phyloP scores from a whole-genome alignment of 2,329 filamentous ascomycete genomes.

The Diaporthe humulicola region DNA sequence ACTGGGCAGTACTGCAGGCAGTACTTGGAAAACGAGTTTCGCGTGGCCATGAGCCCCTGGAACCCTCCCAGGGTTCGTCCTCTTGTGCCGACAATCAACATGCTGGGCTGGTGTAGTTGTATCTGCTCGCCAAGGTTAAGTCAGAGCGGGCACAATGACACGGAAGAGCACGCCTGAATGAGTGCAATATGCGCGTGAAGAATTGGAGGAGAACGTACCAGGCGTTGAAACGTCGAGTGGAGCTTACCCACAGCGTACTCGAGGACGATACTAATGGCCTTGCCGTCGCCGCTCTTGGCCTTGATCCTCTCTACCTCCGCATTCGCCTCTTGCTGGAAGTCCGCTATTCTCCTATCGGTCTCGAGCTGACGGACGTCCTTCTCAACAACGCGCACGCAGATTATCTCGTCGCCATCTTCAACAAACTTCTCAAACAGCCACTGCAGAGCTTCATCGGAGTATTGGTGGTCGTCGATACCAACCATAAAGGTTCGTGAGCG shows the following conservation, averaged over 20 bases:
- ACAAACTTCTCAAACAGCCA: conserved; percentile 94
- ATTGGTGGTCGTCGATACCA: conserved; percentile 90
- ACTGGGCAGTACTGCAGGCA: conserved; percentile 94
- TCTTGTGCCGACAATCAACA: conserved; percentile 90
- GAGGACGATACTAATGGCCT: conserved; percentile 86
- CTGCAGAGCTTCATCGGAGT: conserved; percentile 91
- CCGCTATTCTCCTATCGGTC: conserved; percentile 59
- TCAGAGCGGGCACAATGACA: background rate
- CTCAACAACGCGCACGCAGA: conserved; percentile 90
- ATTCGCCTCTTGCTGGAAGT: conserved; percentile 83
- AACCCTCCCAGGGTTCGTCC: conserved; percentile 88
- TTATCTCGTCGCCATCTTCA: conserved; percentile 92
- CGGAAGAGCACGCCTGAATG: background rate
- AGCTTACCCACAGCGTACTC: conserved; percentile 93
- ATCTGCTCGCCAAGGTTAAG: conserved; percentile 68
- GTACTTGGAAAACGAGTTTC: conserved; percentile 92
- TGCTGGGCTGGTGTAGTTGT: conserved; percentile 89
- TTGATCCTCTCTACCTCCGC: conserved; percentile 82
- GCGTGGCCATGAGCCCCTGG: conserved; percentile 82
- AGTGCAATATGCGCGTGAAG: background rate
- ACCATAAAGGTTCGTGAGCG: conserved; percentile 91
- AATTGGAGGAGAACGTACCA: conserved; percentile 68
- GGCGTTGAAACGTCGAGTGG: conserved; percentile 89
- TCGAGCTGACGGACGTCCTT: conserved; percentile 80
- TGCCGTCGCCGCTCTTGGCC: conserved; percentile 81